These are phyloP conservation scores for Kockiozyma suomiensis DNA, from an alignment of 805 yeast genomes.

Conservation along the genomic window DNA sequence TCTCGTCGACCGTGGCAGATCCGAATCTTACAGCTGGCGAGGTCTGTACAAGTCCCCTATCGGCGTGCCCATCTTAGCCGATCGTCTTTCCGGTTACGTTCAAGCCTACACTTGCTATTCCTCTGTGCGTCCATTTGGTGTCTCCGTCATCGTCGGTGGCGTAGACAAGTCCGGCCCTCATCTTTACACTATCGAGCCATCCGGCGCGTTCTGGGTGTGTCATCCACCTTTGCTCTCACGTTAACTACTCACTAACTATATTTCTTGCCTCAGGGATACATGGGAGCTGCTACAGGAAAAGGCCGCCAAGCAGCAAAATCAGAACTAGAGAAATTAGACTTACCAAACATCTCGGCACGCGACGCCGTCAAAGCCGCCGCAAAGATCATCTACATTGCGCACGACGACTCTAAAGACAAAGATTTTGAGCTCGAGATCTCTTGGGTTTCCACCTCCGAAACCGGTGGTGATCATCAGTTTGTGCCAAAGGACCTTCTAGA, in stretches of 20 bases:
- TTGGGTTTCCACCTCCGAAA: conserved; percentile 79
- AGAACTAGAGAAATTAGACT: conserved; percentile 87
- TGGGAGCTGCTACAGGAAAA: conserved; percentile 96
- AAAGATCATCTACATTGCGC: conserved; percentile 86
- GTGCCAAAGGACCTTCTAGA: conserved; percentile 78
- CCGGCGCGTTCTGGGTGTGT: conserved; percentile 82
- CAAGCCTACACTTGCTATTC: conserved; percentile 95
- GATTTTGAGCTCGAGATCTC: conserved; percentile 93
- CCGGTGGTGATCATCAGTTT: conserved; percentile 75
- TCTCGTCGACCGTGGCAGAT: conserved; percentile 87
- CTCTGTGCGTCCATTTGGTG: conserved; percentile 97
- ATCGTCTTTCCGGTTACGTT: conserved; percentile 84
- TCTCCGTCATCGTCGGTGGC: conserved; percentile 91
- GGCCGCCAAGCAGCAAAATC: conserved; percentile 98
- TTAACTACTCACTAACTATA: not conserved
- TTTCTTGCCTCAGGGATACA: conserved; percentile 59
- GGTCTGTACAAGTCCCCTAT: conserved; percentile 74
- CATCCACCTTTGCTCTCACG: not conserved
- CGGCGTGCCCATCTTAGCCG: conserved; percentile 78
- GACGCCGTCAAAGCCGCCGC: conserved; percentile 96
- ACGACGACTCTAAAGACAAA: conserved; percentile 96
- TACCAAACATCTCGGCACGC: conserved; percentile 64
- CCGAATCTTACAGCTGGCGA: conserved; percentile 81
- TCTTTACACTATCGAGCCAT: conserved; percentile 95
- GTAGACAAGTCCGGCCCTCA: conserved; percentile 88